Percentiles rank a stretch among this genome's conserved stretches.
Evolutionary conservation across 2,329 filamentous ascomycete genomes (phyloP).

Genomic region (Dothideomycetes sp.): DNA sequence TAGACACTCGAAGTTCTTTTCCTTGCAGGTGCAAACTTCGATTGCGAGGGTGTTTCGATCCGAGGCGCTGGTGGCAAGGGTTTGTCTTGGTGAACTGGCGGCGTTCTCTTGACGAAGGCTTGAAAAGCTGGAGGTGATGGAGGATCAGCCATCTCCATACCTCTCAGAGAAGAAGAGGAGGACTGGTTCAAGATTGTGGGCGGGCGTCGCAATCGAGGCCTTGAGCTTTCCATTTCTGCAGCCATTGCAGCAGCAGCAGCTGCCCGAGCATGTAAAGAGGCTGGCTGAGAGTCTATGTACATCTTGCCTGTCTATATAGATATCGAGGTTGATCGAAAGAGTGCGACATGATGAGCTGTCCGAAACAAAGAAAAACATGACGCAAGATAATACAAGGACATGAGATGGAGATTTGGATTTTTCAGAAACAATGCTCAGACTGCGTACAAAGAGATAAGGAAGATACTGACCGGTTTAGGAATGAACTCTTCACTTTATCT

Average conservation of each 20-base stretch:
- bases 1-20: constrained; percentile 21
- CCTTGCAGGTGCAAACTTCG: neutral
- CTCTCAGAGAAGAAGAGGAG: constrained; percentile 8
- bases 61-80: constrained; percentile 20
- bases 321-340: neutral
- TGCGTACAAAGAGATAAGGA: constrained; percentile 3
- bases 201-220: constrained; percentile 5
- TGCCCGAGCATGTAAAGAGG: constrained; percentile 7
- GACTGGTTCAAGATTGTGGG: constrained; percentile 6
- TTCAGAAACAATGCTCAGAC: constrained; percentile 2
- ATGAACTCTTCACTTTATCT: neutral
- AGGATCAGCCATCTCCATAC: constrained; percentile 17
- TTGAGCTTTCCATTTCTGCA: constrained; percentile 6
- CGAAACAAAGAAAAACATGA: constrained; percentile 8
- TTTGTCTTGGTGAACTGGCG: constrained; percentile 17
- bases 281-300: constrained; percentile 16
- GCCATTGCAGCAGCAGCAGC: too few species aligned
- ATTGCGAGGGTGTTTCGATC: neutral
- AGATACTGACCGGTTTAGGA: constrained; percentile 2
- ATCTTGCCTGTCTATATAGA: constrained; percentile 8
- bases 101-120: constrained; percentile 20
- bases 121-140: constrained; percentile 20
- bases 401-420: neutral
- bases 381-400: neutral
- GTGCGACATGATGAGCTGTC: constrained; percentile 3